Conservation (phyloP, 345 rosid genomes). For the Eucalyptus cladocalyx region DNA sequence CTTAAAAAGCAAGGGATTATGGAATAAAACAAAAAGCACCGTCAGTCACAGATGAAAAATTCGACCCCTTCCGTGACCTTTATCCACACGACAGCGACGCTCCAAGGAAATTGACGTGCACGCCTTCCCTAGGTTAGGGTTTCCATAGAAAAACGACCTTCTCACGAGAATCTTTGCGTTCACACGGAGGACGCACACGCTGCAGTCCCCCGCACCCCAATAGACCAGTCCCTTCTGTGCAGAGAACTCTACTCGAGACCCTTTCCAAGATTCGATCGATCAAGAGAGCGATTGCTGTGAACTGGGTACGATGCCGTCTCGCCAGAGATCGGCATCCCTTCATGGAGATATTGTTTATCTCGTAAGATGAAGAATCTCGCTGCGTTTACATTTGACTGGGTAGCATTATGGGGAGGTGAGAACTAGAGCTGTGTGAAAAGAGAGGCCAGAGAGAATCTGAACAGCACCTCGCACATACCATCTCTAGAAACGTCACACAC, state of each 20-base stretch:
- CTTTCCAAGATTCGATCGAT: not conserved
- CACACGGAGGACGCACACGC: not conserved
- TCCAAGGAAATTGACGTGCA: not conserved
- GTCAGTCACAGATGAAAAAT: not conserved
- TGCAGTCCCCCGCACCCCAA: not conserved
- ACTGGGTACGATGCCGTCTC: not conserved
- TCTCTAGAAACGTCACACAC: not conserved
- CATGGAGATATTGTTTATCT: not conserved
- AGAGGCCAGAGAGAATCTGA: not conserved
- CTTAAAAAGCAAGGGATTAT: not conserved
- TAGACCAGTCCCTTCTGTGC: not conserved
- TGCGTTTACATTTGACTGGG: not conserved
- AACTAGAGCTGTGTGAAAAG: not conserved
- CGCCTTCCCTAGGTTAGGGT: not conserved
- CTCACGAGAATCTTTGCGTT: not conserved
- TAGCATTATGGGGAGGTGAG: not conserved
- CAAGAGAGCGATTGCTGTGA: not conserved
- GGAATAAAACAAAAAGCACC: not conserved
- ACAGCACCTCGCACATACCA: not conserved
- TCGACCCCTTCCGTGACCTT: not conserved
- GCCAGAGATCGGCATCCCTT: not conserved
- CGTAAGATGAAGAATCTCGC: not conserved
- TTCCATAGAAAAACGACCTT: not conserved
- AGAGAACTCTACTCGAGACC: not conserved
- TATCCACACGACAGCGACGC: not conserved